These are phyloP conservation scores for Lolium rigidum DNA, from an alignment of 176 grass and related monocot species.

Conservation along the genomic window DNA sequence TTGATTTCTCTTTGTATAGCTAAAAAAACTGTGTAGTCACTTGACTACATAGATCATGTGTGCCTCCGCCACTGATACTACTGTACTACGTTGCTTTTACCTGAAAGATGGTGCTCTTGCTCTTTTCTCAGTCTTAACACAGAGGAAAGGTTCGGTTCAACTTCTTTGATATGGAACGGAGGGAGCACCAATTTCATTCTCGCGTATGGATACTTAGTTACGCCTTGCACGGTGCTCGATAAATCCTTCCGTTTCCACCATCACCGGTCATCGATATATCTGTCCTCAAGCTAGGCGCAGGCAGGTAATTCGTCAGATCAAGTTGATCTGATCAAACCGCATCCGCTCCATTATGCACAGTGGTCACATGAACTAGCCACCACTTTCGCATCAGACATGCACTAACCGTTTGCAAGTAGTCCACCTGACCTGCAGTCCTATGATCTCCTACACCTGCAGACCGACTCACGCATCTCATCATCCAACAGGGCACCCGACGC, in stretches of 20 bases:
- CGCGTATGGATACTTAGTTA: not conserved
- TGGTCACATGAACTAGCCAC: constrained; percentile 30
- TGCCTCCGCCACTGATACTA: too few species aligned
- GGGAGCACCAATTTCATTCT: not conserved
- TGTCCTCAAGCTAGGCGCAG: not conserved
- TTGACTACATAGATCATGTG: too few species aligned
- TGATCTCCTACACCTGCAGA: not conserved
- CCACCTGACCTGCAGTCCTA: not conserved
- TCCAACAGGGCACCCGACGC: not conserved
- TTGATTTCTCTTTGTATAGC: too few species aligned
- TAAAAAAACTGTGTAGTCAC: too few species aligned
- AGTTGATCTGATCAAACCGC: not conserved
- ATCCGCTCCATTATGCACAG: constrained; percentile 2
- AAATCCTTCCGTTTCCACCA: not conserved
- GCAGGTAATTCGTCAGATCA: not conserved
- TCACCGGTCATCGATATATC: not conserved
- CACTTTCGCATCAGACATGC: constrained; percentile 46
- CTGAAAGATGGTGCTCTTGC: too few species aligned
- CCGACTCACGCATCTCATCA: not conserved
- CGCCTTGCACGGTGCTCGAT: not conserved
- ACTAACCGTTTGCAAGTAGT: constrained; percentile 2
- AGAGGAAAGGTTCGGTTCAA: not conserved
- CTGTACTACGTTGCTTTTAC: too few species aligned
- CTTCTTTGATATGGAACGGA: not conserved
- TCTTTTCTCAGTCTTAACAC: not conserved